Evolutionary conservation across 257 asterid genomes (phyloP).

Genomic region (Forsythia suspensa): DNA sequence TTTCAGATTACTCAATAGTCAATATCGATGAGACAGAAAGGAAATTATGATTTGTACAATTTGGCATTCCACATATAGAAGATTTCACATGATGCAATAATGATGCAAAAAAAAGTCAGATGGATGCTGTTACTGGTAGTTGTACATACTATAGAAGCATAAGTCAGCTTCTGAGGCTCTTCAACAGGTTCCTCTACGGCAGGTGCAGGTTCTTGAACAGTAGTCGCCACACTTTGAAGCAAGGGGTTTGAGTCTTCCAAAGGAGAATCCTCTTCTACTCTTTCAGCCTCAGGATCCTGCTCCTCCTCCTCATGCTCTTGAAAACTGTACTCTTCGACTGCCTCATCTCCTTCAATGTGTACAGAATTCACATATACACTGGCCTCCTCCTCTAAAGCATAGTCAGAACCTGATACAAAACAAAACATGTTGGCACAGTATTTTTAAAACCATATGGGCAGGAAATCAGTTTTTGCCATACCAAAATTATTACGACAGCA

Average conservation of each 20-base stretch:
- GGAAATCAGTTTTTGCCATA: not conserved
- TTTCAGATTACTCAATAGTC: not conserved
- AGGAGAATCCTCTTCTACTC: slow-evolving; percentile 32
- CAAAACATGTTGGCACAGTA: not conserved
- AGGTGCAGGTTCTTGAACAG: slow-evolving; percentile 36
- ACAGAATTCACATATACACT: slow-evolving; percentile 34
- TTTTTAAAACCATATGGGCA: not conserved
- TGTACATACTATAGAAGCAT: slow-evolving; percentile 45
- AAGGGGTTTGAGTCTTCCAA: slow-evolving; percentile 30
- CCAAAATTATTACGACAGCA: not conserved
- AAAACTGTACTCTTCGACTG: slow-evolving; percentile 33
- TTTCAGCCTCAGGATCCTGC: slow-evolving; percentile 21
- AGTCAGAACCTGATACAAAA: slow-evolving; percentile 34
- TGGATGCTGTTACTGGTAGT: not conserved
- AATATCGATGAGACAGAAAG: not conserved
- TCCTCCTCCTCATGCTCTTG: slow-evolving; percentile 31
- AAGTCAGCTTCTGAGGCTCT: slow-evolving; percentile 37
- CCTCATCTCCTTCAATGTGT: slow-evolving; percentile 33
- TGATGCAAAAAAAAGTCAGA: not conserved
- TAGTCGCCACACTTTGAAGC: slow-evolving; percentile 22
- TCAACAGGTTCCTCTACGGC: slow-evolving; percentile 39
- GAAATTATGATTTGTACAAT: not conserved
- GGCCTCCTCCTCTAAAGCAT: slow-evolving; percentile 45
- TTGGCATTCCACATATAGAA: not conserved
- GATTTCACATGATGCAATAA: not conserved